These are phyloP conservation scores for Cytospora leucostoma DNA, from an alignment of 2,329 filamentous ascomycete species.

Conservation along the genomic window DNA sequence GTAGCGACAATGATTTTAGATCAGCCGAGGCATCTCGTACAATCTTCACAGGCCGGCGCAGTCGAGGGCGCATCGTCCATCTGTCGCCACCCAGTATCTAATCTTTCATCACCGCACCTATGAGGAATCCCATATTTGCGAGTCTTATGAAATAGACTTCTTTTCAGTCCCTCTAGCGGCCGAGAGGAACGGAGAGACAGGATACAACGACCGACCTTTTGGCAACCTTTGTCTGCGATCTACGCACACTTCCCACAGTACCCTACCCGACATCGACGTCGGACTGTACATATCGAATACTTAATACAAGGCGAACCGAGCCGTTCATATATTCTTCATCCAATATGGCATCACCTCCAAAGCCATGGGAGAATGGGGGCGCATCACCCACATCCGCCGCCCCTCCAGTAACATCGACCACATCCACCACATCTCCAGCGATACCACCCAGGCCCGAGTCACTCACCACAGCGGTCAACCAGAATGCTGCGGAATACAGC, in stretches of 20 bases:
- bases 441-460: slow-evolving; percentile 80
- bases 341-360: slow-evolving; percentile 79
- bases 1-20: background rate
- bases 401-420: slow-evolving; percentile 42
- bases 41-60: slow-evolving; percentile 18
- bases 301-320: background rate
- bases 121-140: background rate
- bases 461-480: slow-evolving; percentile 78
- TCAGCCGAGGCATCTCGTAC: slow-evolving; percentile 17
- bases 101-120: background rate
- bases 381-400: slow-evolving; percentile 51
- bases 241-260: slow-evolving; percentile 10
- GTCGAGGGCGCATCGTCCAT: slow-evolving; percentile 3
- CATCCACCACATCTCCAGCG: slow-evolving; percentile 59
- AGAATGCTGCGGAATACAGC: slow-evolving; percentile 84
- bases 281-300: background rate
- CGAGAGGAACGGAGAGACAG: slow-evolving; percentile 13
- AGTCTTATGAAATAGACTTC: slow-evolving; percentile 3
- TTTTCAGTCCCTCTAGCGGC: slow-evolving; percentile 4
- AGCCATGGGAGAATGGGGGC: slow-evolving; percentile 91
- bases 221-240: slow-evolving; percentile 11
- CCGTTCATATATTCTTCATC: background rate
- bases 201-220: background rate
- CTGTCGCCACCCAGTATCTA: background rate
- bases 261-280: background rate